These are phyloP conservation scores for Sporobolomyces phaffii DNA, from an alignment of 768 basidiomycete genomes.

Conservation along the genomic window DNA sequence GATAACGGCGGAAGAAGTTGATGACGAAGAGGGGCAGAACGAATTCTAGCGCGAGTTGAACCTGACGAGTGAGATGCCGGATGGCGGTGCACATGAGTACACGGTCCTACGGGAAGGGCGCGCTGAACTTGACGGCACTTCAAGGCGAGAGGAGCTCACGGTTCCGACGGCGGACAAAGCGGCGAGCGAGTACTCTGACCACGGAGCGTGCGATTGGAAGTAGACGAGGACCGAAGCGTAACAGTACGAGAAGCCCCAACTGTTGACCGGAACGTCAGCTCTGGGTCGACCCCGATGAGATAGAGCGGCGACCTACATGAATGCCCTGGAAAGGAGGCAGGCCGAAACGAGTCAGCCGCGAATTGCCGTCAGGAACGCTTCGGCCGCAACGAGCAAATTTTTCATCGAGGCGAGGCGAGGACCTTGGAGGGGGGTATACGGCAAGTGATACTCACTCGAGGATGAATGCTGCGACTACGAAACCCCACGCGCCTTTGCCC, in stretches of 20 bases:
- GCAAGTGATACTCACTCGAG: conserved; percentile 9
- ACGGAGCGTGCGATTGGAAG: conserved; percentile 17
- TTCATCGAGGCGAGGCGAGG: no score
- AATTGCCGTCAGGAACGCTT: no score
- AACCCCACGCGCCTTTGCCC: conserved; percentile 13
- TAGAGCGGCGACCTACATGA: no score
- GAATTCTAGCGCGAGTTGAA: conserved; percentile 26
- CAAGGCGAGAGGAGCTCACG: no score
- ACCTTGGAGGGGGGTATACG: background rate
- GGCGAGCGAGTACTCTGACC: conserved; percentile 6
- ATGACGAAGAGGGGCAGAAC: conserved; percentile 20
- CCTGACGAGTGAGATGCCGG: no score
- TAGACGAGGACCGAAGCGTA: conserved; percentile 22
- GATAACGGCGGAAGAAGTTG: conserved; percentile 29
- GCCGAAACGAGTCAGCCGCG: background rate
- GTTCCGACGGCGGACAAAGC: conserved; percentile 20
- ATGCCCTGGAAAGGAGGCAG: background rate
- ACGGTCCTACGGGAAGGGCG: no score
- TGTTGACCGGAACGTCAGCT: no score
- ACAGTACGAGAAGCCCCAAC: conserved; percentile 21
- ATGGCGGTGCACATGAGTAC: no score
- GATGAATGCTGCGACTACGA: conserved; percentile 12
- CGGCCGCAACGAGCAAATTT: no score
- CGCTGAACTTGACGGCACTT: no score
- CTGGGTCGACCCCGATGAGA: no score